Percentiles rank a stretch among this genome's conserved stretches.
These are phyloP conservation scores for Aplosporella prunicola DNA, from an alignment of 2,329 filamentous ascomycete species.

Conservation along the genomic window DNA sequence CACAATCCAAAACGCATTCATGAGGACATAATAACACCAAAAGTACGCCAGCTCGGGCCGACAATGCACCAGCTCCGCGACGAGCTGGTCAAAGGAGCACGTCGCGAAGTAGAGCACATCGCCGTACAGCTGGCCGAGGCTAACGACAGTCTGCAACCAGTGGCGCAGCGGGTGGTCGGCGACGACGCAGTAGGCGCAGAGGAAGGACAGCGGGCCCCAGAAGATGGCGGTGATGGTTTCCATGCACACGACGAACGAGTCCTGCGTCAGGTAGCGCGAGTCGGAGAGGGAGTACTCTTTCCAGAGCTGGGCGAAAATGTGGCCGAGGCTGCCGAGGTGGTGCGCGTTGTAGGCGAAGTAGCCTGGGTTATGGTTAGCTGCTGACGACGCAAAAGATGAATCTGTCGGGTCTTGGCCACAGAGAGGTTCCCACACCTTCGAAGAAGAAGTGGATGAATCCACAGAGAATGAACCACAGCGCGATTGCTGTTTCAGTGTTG, in stretches of 20 bases:
- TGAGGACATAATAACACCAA: constrained; percentile 56
- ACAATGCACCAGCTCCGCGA: constrained; percentile 45
- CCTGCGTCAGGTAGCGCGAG: constrained; percentile 73
- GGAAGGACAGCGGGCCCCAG: constrained; percentile 54
- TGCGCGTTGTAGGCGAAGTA: constrained; percentile 59
- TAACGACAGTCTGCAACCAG: constrained; percentile 51
- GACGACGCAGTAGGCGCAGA: constrained; percentile 46
- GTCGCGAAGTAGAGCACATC: constrained; percentile 57
- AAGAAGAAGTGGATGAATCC: constrained; percentile 69
- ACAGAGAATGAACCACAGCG: too few relatives aligned
- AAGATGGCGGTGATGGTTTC: constrained; percentile 67
- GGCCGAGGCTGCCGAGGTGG: constrained; percentile 56
- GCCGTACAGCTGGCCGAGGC: constrained; percentile 55
- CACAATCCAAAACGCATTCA: constrained; percentile 59
- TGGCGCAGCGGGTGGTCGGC: constrained; percentile 47
- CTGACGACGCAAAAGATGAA: background rate
- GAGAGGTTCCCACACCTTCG: constrained; percentile 47
- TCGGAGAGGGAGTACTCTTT: constrained; percentile 86
- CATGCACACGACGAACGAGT: constrained; percentile 78
- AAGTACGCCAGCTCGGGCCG: constrained; percentile 55
- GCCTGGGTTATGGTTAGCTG: constrained; percentile 5
- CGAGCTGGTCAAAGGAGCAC: constrained; percentile 50
- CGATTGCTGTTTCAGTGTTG: too few relatives aligned
- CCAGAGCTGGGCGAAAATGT: constrained; percentile 77
- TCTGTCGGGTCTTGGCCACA: too few relatives aligned